Percentiles rank a stretch among this genome's conserved stretches.
Evolutionary conservation across 352 stramenopile genomes (phyloP).

Genomic region (Phytophthora boehmeriae): DNA sequence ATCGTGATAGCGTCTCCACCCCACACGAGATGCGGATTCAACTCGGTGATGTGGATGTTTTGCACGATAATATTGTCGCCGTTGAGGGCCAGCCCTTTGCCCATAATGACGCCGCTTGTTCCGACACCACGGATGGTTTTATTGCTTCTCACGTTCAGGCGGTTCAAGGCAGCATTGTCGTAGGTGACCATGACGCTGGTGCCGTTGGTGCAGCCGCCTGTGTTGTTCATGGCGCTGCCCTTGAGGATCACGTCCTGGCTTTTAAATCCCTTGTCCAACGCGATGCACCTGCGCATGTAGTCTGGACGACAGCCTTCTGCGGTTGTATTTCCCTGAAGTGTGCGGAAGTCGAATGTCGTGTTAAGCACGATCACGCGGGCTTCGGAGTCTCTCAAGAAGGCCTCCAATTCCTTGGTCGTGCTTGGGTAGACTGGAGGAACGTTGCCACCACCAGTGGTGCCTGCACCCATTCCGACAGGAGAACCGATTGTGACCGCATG

Average conservation of each 20-base stretch:
- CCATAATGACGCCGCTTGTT: constrained; percentile 36
- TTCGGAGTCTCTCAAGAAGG: constrained; percentile 7
- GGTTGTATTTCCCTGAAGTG: constrained; percentile 18
- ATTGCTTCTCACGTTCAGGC: constrained; percentile 28
- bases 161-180: constrained; percentile 31
- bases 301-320: constrained; percentile 26
- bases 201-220: constrained; percentile 44
- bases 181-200: constrained; percentile 44
- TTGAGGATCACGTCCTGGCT: constrained; percentile 36
- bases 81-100: constrained; percentile 34
- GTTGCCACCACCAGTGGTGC: constrained; percentile 13
- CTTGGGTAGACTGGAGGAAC: constrained; percentile 8
- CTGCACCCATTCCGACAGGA: constrained; percentile 2
- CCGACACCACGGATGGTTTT: constrained; percentile 45
- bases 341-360: constrained; percentile 27
- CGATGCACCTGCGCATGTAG: constrained; percentile 22
- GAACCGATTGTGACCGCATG: constrained; percentile 10
- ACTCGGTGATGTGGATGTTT: constrained; percentile 45
- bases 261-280: constrained; percentile 31
- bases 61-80: constrained; percentile 50
- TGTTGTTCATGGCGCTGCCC: constrained; percentile 40
- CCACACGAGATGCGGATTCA: constrained; percentile 34
- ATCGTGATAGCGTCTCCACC: constrained; percentile 22
- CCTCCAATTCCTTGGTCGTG: constrained; percentile 28
- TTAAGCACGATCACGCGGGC: constrained; percentile 23